Evolutionary conservation across 768 basidiomycete genomes (phyloP), one percentile per base, ranked within the genome.

Genomic region (Lactarius sp.): DNA sequence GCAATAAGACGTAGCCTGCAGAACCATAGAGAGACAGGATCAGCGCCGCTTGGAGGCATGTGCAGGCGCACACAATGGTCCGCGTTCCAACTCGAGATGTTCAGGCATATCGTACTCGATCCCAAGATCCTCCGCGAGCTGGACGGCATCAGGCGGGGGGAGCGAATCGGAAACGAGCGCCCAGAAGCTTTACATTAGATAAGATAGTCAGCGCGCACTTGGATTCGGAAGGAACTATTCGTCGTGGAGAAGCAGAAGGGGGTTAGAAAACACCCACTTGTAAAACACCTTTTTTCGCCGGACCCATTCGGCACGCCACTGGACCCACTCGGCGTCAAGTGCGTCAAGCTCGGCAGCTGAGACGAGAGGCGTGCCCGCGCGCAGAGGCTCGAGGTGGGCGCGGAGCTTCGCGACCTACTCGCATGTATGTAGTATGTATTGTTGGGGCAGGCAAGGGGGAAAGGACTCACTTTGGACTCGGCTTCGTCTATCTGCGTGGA

Each of bases 261-360:
- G 12, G 13, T 39, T 14, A 31, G 12, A 44, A 36, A 20, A 42
- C 36, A 79, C 87, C 70, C 77, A 92, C 92, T 78, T 82, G 62
- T 78, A 82, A 75, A 92, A 96, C 3, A 88, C 76, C 71, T 90
- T 94, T 71, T 81, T 83, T 60, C 94, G 80, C 27, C 81, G 79
- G 39, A 83, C 73, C 94, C 94, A 96, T 76, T 94, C 88, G 4
- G 80, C 79, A 65, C 88, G 79, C 92, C 92, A 95, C 70, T 81
- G 84, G 6, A 69, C 75, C 88, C 92, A 94, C 37, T 94, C 89
- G 1, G 74, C 72, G 63, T 94, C 86, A 57, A 94, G 77, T 63
- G 79, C 76, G 16, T 80, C 82, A 18, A 90, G 78, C 55, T 94
- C 91, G 66, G 85, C 84, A 8, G 83, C 77, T 18, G 89, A 89